Percentiles rank a stretch among this genome's conserved stretches.
phyloP scores from a whole-genome alignment of 1,284 basidiomycete species.

The Ustilago shanxiensis region DNA sequence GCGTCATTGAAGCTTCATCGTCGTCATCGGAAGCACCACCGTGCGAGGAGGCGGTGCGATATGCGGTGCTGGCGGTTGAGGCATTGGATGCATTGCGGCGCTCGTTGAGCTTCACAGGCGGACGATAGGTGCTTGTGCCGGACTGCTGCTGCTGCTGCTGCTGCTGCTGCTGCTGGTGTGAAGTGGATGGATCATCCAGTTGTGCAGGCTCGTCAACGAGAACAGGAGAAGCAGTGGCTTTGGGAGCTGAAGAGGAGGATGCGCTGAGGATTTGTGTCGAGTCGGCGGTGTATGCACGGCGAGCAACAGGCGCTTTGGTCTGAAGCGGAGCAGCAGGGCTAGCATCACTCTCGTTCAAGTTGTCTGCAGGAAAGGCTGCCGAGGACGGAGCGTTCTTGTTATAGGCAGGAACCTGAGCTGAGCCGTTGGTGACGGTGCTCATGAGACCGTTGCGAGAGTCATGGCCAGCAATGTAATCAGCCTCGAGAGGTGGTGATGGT shows the following conservation, averaged over 20 bases:
- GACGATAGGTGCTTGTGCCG: conserved; percentile 2
- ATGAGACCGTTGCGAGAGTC: conserved; percentile 48
- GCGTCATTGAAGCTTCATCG: conserved; percentile 23
- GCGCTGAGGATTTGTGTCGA: conserved; percentile 15
- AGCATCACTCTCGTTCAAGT: neutral
- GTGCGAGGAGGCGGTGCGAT: conserved; percentile 45
- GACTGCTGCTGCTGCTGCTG: conserved; percentile 22
- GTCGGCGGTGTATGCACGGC: conserved; percentile 45
- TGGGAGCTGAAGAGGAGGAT: neutral
- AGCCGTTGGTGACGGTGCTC: conserved; percentile 28
- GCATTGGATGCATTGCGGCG: conserved; percentile 44
- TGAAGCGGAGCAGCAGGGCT: conserved; percentile 11
- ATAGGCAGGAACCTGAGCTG: conserved; percentile 15
- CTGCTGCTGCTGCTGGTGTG: conserved; percentile 21
- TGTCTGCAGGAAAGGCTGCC: neutral
- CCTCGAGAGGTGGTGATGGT: conserved; percentile 61
- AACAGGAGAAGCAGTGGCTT: neutral
- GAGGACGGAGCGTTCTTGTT: conserved; percentile 9
- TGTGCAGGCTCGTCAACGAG: conserved; percentile 28
- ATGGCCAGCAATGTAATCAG: conserved; percentile 46
- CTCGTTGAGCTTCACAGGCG: conserved; percentile 18
- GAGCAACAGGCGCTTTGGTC: conserved; percentile 40
- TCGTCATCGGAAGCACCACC: conserved; percentile 34
- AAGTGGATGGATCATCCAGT: conserved; percentile 1
- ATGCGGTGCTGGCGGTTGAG: conserved; percentile 48